A percentile compares a stretch with the other conserved stretches of the same genome.
These are phyloP conservation scores for Pythium folliculosum DNA, from an alignment of 352 stramenopile species.

Conservation along the genomic window DNA sequence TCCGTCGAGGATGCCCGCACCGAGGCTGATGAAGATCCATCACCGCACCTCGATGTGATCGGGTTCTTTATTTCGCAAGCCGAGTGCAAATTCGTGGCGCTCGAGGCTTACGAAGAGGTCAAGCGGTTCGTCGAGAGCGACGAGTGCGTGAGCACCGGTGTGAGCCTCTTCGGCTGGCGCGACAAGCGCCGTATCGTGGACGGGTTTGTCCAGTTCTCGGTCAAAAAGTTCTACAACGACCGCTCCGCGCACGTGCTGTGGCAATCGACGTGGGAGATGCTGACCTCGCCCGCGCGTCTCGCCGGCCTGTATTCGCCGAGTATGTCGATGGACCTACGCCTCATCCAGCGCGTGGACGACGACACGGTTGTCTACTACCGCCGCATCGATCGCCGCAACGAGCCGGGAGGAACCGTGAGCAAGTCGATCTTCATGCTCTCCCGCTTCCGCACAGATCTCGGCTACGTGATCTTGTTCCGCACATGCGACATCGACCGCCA, in stretches of 20 bases:
- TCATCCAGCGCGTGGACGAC: constrained; percentile 60
- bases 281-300: constrained; percentile 33
- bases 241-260: constrained; percentile 35
- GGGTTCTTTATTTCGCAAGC: constrained; percentile 33
- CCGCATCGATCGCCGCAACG: constrained; percentile 34
- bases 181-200: constrained; percentile 43
- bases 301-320: constrained; percentile 47
- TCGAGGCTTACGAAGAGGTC: constrained; percentile 42
- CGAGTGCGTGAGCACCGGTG: constrained; percentile 42
- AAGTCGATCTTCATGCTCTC: constrained; percentile 56
- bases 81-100: constrained; percentile 46
- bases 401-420: constrained; percentile 26
- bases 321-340: constrained; percentile 37
- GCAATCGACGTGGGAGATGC: constrained; percentile 39
- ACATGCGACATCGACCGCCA: constrained; percentile 34
- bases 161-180: constrained; percentile 54
- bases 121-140: constrained; percentile 46
- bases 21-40: constrained; percentile 22
- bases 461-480: constrained; percentile 51
- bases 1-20: constrained; percentile 37
- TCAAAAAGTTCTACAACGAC: constrained; percentile 51
- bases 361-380: constrained; percentile 63
- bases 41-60: constrained; percentile 26
- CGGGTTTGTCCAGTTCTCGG: constrained; percentile 53
- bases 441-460: constrained; percentile 37